These are phyloP conservation scores for Paulownia fortunei DNA, from an alignment of 257 asterid genomes.

Conservation along the genomic window DNA sequence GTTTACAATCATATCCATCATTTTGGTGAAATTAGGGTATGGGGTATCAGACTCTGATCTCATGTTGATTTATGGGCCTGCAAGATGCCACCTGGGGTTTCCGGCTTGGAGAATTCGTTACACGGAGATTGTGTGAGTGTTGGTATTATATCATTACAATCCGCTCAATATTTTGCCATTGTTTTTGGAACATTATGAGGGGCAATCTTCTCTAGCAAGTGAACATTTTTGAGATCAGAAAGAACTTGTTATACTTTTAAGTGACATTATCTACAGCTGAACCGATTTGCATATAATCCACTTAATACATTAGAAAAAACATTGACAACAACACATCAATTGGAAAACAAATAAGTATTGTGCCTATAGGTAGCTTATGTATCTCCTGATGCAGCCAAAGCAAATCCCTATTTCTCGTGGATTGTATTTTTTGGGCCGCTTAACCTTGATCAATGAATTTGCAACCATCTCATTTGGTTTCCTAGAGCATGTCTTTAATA, in stretches of 20 bases:
- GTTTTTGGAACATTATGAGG: neutral
- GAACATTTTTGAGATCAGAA: neutral
- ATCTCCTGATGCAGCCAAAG: neutral
- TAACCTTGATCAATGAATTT: neutral
- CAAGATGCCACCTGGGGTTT: slow-evolving; percentile 93
- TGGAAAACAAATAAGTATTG: neutral
- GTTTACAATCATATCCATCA: neutral
- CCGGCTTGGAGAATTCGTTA: slow-evolving; percentile 96
- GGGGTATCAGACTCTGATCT: slow-evolving; percentile 79
- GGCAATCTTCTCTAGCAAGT: slow-evolving; percentile 12
- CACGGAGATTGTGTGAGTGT: slow-evolving; percentile 93
- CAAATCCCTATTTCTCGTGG: neutral
- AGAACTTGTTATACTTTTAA: slow-evolving; percentile 4
- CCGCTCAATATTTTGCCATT: neutral
- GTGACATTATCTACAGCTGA: slow-evolving; percentile 14
- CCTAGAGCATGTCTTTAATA: neutral
- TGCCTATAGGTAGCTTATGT: neutral
- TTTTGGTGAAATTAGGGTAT: slow-evolving; percentile 60
- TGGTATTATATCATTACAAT: neutral
- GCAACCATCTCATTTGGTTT: neutral
- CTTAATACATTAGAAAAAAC: neutral
- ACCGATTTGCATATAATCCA: neutral
- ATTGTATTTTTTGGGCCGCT: neutral
- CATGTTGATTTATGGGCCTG: slow-evolving; percentile 84
- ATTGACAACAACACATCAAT: neutral